Percentiles rank a stretch among this genome's conserved stretches.
Evolutionary conservation across 192 early-diverging fungal genomes (phyloP).

Genomic region (Coemansia biformis): DNA sequence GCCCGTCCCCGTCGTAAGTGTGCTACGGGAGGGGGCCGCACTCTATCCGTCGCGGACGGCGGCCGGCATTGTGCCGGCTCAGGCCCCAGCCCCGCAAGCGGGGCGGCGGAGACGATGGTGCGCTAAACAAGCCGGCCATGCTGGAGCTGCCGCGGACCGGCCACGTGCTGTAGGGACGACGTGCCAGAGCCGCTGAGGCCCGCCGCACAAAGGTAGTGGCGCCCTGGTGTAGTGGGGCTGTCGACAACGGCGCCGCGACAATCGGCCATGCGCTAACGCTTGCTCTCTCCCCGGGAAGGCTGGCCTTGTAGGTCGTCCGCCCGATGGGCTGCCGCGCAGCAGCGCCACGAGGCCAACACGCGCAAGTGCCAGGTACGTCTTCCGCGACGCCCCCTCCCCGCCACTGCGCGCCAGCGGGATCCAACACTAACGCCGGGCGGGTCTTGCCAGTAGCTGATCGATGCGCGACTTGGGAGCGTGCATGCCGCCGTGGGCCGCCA

Average conservation of each 20-base stretch:
- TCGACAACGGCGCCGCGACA: no score
- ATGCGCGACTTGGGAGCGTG: conserved; percentile 13
- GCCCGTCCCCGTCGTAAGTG: conserved; percentile 10
- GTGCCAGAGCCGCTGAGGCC: conserved; percentile 39
- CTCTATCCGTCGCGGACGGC: no score
- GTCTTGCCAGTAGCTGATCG: conserved; percentile 33
- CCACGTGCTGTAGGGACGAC: conserved; percentile 3
- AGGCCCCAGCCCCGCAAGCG: no score
- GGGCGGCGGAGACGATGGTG: no score
- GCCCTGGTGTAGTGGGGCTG: neutral
- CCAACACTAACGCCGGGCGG: neutral
- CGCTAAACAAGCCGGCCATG: no score
- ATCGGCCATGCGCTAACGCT: no score
- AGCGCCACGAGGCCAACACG: conserved; percentile 29
- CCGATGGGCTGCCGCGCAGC: conserved; percentile 26
- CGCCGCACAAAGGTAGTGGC: conserved; percentile 23
- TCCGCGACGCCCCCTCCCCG: neutral
- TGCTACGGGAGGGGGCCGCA: neutral
- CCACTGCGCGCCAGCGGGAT: neutral
- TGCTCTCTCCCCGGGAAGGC: no score
- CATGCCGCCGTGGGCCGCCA: conserved; percentile 11
- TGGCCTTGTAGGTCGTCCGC: conserved; percentile 34
- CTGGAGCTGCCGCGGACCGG: no score
- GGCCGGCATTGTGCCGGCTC: no score
- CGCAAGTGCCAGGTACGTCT: conserved; percentile 34